Conservation (phyloP, 2,329 filamentous ascomycete species). For the Rhynchosporium graminicola region DNA sequence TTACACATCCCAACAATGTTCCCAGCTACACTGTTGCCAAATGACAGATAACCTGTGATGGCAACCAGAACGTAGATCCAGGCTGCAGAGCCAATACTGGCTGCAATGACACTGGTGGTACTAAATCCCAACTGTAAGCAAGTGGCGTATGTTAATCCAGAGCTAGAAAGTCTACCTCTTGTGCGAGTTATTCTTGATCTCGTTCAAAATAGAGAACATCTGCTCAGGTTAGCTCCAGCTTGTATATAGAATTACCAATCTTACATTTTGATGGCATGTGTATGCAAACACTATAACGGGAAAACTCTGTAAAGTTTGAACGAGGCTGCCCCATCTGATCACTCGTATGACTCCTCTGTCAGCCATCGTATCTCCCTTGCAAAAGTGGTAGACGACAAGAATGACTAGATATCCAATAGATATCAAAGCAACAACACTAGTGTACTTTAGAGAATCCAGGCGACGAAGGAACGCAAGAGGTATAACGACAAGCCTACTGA, state of each 20-base stretch:
- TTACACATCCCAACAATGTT: slow-evolving; percentile 94
- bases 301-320: slow-evolving; percentile 79
- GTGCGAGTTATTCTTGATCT: slow-evolving; percentile 83
- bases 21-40: slow-evolving; percentile 83
- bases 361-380: slow-evolving; percentile 71
- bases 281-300: slow-evolving; percentile 99
- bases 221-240: slow-evolving; percentile 42
- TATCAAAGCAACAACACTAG: slow-evolving; percentile 84
- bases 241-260: slow-evolving; percentile 33
- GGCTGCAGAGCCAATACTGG: slow-evolving; percentile 87
- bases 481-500: slow-evolving; percentile 77
- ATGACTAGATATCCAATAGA: slow-evolving; percentile 95
- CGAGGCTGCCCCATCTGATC: slow-evolving; percentile 75
- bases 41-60: slow-evolving; percentile 93
- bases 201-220: slow-evolving; percentile 99
- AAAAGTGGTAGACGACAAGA: slow-evolving; percentile 89
- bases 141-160: neutral
- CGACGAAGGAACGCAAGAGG: slow-evolving; percentile 89
- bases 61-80: slow-evolving; percentile 87
- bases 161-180: slow-evolving; percentile 41
- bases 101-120: slow-evolving; percentile 74
- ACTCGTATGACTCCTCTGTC: slow-evolving; percentile 74
- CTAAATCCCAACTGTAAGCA: slow-evolving; percentile 43
- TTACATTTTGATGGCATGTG: slow-evolving; percentile 95
- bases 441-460: slow-evolving; percentile 96